These are phyloP conservation scores for Athelia psychrophila DNA, from an alignment of 1,284 basidiomycete genomes.

Conservation along the genomic window DNA sequence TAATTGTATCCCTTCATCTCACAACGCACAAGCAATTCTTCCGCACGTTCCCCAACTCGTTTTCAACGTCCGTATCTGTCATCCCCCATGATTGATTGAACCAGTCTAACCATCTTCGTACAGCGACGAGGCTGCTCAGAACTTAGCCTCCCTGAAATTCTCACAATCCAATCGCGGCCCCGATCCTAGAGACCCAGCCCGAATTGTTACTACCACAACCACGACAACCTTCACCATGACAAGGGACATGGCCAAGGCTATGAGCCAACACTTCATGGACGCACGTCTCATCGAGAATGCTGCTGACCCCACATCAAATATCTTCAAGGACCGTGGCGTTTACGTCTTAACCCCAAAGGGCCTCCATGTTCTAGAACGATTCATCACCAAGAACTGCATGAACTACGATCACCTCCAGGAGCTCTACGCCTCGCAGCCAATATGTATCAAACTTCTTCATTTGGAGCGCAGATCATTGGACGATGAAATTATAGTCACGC, in stretches of 20 bases:
- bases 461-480: slow-evolving; percentile 90
- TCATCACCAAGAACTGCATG: slow-evolving; percentile 99
- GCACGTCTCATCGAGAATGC: slow-evolving; percentile 97
- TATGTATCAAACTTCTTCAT: slow-evolving; percentile 97
- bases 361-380: slow-evolving; percentile 96
- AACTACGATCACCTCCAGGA: slow-evolving; percentile 88
- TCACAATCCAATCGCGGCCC: slow-evolving; percentile 98
- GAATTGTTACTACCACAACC: slow-evolving; percentile 98
- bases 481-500: slow-evolving; percentile 97
- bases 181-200: slow-evolving; percentile 95
- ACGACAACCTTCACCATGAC: slow-evolving; percentile 99
- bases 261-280: slow-evolving; percentile 99
- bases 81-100: slow-evolving; percentile 8
- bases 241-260: slow-evolving; percentile 98
- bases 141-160: slow-evolving; percentile 95
- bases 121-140: slow-evolving; percentile 93
- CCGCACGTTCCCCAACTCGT: slow-evolving; percentile 91
- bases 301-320: slow-evolving; percentile 80
- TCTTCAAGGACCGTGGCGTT: slow-evolving; percentile 97
- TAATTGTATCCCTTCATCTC: slow-evolving; percentile 92
- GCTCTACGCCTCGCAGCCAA: slow-evolving; percentile 91
- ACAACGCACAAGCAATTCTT: slow-evolving; percentile 94
- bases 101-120: neutral
- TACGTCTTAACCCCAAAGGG: slow-evolving; percentile 97
- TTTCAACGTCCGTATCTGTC: slow-evolving; percentile 77